Percentiles rank a stretch among this genome's conserved stretches.
Conservation (phyloP, 1,139 yeast species). For the Tardiomyces blankii region DNA sequence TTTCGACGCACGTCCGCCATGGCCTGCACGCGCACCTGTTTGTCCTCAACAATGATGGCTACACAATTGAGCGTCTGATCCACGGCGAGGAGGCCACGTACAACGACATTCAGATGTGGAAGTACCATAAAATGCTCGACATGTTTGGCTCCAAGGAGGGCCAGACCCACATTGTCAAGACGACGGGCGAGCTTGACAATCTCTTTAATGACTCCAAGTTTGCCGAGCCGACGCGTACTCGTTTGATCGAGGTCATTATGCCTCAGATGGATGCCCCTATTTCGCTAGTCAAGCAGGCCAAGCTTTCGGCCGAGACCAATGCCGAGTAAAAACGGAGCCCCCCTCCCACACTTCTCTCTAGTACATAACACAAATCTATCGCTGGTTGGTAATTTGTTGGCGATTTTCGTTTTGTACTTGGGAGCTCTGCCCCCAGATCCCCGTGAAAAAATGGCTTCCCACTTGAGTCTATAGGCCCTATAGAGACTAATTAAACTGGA, state of each 20-base stretch:
- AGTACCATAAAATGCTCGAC: constrained; percentile 56
- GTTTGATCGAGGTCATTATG: constrained; percentile 71
- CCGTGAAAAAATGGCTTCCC: not conserved
- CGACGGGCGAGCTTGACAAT: constrained; percentile 55
- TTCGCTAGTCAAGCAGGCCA: constrained; percentile 63
- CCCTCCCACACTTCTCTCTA: too few species aligned
- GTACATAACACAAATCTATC: too few species aligned
- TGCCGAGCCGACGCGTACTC: constrained; percentile 50
- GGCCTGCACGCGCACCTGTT: constrained; percentile 70
- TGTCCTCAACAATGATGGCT: constrained; percentile 76
- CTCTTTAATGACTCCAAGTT: constrained; percentile 46
- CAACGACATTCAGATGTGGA: constrained; percentile 78
- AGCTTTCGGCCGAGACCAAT: constrained; percentile 61
- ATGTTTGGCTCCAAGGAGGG: constrained; percentile 55
- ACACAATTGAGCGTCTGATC: constrained; percentile 80
- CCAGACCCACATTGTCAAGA: constrained; percentile 39
- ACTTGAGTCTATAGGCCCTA: not conserved
- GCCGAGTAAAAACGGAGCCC: constrained; percentile 3
- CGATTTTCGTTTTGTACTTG: not conserved
- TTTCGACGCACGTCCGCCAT: constrained; percentile 77
- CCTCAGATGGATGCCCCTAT: constrained; percentile 76
- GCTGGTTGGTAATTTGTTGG: too few species aligned
- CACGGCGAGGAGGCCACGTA: constrained; percentile 70
- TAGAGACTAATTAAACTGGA: too few species aligned
- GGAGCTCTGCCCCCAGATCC: too few species aligned